phyloP scores from a whole-genome alignment of 2,329 filamentous ascomycete genomes.

The Aphanoascus verrucosus region DNA sequence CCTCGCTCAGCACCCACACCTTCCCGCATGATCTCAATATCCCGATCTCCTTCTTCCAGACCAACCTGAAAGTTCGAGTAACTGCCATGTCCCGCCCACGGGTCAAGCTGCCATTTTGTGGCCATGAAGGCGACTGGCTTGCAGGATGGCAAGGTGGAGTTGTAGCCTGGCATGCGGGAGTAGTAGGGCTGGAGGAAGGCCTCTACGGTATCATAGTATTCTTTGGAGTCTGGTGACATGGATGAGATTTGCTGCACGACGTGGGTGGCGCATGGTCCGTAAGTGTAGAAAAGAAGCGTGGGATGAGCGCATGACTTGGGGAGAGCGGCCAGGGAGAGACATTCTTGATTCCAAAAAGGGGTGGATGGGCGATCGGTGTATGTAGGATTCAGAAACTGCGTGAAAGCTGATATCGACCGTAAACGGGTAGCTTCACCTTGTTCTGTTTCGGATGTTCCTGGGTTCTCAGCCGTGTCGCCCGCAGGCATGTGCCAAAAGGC shows the following conservation, averaged over 20 bases:
- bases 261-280: slow-evolving; percentile 35
- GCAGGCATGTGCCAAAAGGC: slow-evolving; percentile 56
- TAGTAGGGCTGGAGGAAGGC: slow-evolving; percentile 68
- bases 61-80: slow-evolving; percentile 81
- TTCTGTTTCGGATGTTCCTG: not conserved
- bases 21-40: slow-evolving; percentile 52
- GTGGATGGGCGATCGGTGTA: slow-evolving; percentile 56
- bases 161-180: slow-evolving; percentile 60
- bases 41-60: slow-evolving; percentile 56
- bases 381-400: slow-evolving; percentile 60
- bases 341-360: slow-evolving; percentile 61
- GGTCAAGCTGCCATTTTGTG: slow-evolving; percentile 68
- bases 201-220: slow-evolving; percentile 47
- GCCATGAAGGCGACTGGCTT: slow-evolving; percentile 53
- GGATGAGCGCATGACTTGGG: slow-evolving; percentile 53
- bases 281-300: slow-evolving; percentile 66
- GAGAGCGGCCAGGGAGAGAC: slow-evolving; percentile 64
- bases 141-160: slow-evolving; percentile 44
- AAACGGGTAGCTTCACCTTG: slow-evolving; percentile 22
- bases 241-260: slow-evolving; percentile 28
- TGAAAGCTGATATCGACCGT: slow-evolving; percentile 48
- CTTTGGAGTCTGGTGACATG: slow-evolving; percentile 30
- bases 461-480: slow-evolving; percentile 1
- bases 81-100: slow-evolving; percentile 67
- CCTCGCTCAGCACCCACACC: slow-evolving; percentile 47